Conservation (phyloP, 1,284 basidiomycete genomes). For the Fomitopsis palustris region DNA sequence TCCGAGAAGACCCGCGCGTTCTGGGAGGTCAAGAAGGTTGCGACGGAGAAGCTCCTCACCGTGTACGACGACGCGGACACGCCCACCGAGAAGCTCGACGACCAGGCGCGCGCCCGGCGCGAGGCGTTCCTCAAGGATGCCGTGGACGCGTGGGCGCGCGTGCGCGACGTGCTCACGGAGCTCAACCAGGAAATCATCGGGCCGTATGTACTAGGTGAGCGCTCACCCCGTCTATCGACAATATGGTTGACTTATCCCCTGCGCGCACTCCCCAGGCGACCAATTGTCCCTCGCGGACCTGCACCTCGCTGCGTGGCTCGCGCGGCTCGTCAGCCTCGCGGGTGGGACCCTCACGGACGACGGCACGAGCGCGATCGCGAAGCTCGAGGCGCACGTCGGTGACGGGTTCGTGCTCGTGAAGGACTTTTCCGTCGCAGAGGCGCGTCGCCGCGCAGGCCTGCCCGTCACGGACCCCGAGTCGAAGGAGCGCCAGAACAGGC, state of each 20-base stretch:
- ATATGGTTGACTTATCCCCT: constrained; percentile 4
- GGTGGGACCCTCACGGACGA: constrained; percentile 49
- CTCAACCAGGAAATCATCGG: constrained; percentile 64
- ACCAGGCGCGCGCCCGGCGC: constrained; percentile 26
- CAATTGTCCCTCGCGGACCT: constrained; percentile 80
- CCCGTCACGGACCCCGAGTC: constrained; percentile 17
- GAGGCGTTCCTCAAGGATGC: constrained; percentile 35
- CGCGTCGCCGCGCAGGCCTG: constrained; percentile 25
- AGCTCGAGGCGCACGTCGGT: constrained; percentile 50
- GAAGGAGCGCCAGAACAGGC: constrained; percentile 36
- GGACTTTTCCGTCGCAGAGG: constrained; percentile 35
- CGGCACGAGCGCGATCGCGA: constrained; percentile 44
- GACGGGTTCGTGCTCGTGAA: constrained; percentile 36
- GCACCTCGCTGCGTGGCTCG: constrained; percentile 77
- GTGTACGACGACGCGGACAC: constrained; percentile 45
- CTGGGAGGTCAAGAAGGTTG: constrained; percentile 52
- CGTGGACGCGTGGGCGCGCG: constrained; percentile 38
- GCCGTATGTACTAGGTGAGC: constrained; percentile 68
- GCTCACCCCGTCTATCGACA: background rate
- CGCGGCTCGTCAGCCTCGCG: constrained; percentile 55
- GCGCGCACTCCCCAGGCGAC: constrained; percentile 46
- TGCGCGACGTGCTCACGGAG: constrained; percentile 41
- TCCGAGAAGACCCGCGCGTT: constrained; percentile 59
- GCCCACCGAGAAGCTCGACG: constrained; percentile 33
- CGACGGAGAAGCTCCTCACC: constrained; percentile 39